A percentile compares a stretch with the other conserved stretches of the same genome.
Evolutionary conservation across 2,329 filamentous ascomycete genomes (phyloP).

Genomic region (Incumbomyces delicatus): DNA sequence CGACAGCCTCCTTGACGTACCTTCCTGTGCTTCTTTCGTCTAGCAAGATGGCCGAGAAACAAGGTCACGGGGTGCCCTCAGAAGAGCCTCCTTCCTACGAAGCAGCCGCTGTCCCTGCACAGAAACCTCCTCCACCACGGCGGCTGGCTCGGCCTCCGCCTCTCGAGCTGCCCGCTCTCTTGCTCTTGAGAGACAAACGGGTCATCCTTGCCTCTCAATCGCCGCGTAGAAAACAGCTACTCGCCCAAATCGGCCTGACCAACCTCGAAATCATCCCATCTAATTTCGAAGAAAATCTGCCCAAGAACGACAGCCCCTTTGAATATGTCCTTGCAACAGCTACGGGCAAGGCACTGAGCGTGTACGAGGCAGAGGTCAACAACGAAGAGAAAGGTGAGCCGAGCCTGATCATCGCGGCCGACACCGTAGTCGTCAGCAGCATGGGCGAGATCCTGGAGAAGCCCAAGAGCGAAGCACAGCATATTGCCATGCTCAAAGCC

Average conservation of each 20-base stretch:
- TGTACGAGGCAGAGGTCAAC: slow-evolving; percentile 53
- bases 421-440: slow-evolving; percentile 76
- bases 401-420: slow-evolving; percentile 75
- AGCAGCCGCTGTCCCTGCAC: slow-evolving; percentile 11
- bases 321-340: slow-evolving; percentile 90
- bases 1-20: too few relatives aligned
- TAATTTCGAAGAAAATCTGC: slow-evolving; percentile 71
- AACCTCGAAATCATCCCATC: slow-evolving; percentile 80
- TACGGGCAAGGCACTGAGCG: slow-evolving; percentile 67
- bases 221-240: slow-evolving; percentile 70
- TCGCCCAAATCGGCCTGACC: slow-evolving; percentile 66
- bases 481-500: slow-evolving; percentile 72
- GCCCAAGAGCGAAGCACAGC: slow-evolving; percentile 69
- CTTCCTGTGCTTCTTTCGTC: too few relatives aligned
- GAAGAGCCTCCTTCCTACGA: slow-evolving; percentile 21
- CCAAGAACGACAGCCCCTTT: slow-evolving; percentile 65
- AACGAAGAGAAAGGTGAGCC: slow-evolving; percentile 56
- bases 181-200: slow-evolving; percentile 64
- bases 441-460: slow-evolving; percentile 81
- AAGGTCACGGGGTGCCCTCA: not conserved
- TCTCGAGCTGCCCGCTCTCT: slow-evolving; percentile 70
- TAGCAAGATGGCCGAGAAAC: not conserved
- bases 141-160: slow-evolving; percentile 35
- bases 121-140: slow-evolving; percentile 12
- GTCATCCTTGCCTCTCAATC: slow-evolving; percentile 87